Base-by-base conservation (phyloP, 306 rosid genomes). In the Sechiopsis laciniata region DNA sequence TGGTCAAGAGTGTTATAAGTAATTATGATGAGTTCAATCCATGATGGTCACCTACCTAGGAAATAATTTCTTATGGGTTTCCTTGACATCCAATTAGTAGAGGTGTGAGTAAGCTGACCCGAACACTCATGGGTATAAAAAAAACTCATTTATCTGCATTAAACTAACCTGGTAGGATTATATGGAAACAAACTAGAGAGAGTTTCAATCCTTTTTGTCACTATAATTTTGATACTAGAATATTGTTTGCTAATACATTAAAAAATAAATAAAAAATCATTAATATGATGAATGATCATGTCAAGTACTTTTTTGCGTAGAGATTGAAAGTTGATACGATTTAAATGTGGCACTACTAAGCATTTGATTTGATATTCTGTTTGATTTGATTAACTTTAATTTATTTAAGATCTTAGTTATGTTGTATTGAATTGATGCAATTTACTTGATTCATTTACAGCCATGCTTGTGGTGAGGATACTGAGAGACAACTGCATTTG, bases 401-500 rank as follows among this genome's bases (percentile, higher is more conserved):
- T 42, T 48, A 16, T 63, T 15, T 55, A 26, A 58, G 20, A 35
- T 32, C 19, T 32, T 63, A 20, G 21, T 14, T 11, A 17, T 17
- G 37, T 46, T 52, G 10, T 24, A 37, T 37, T 37, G 16, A 40
- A 10, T 73, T 37, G 9, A 15, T 62, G 73, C 55, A 19, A 75
- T 22, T 77, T 37, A 45, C 63, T 74, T 8, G 22, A 8, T 24
- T 59, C 15, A 62, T 46, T 5, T 45, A 19, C 84, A 91, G 97
- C 65, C 82, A 65, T 75, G 80, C 83, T 3, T 76, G 77, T 78
- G 84, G 85, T 17, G 77, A 63, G 32, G 17, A 26, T 78, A 61
- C 80, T 0, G 50, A 29, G 1, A 75, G 77, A 82, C 70, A 19
- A 32, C 67, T 50, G 75, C 76, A 14, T 16, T 66, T 40, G 79